Percentiles rank a stretch among this genome's conserved stretches.
Evolutionary conservation across 1,284 basidiomycete genomes (phyloP).

Genomic region (Ceratobasidium sp.): DNA sequence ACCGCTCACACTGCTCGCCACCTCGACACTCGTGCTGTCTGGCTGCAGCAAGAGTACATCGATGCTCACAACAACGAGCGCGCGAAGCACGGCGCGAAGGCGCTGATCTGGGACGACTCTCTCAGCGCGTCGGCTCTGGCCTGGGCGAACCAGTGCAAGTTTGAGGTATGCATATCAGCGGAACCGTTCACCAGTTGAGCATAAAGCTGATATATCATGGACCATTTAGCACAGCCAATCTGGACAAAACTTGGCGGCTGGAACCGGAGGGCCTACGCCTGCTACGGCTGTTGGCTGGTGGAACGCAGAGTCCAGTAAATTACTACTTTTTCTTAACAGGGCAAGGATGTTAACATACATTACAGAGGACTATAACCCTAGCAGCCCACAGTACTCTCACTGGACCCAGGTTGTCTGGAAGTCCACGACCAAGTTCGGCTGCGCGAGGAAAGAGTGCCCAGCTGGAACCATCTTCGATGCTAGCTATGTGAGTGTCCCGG

Average conservation of each 20-base stretch:
- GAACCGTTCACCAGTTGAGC: too few species aligned
- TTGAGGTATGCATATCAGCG: slow-evolving; percentile 63
- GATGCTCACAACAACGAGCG: slow-evolving; percentile 61
- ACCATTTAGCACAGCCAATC: slow-evolving; percentile 54
- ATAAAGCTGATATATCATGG: too few species aligned
- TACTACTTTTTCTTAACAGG: not conserved
- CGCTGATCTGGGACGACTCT: slow-evolving; percentile 60
- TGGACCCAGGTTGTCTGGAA: slow-evolving; percentile 71
- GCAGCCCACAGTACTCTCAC: slow-evolving; percentile 52
- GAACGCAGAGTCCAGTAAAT: slow-evolving; percentile 61
- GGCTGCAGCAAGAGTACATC: slow-evolving; percentile 28
- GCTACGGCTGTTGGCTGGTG: slow-evolving; percentile 61
- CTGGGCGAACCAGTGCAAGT: slow-evolving; percentile 64
- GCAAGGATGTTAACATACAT: not conserved
- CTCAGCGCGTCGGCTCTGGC: slow-evolving; percentile 59
- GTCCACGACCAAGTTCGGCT: slow-evolving; percentile 64
- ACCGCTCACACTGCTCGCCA: not conserved
- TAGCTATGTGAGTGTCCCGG: not conserved
- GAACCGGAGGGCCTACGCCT: slow-evolving; percentile 61
- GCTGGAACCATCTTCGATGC: slow-evolving; percentile 20
- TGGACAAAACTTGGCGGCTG: slow-evolving; percentile 68
- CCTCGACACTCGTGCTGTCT: not conserved
- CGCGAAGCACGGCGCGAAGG: slow-evolving; percentile 56
- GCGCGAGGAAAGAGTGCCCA: slow-evolving; percentile 59
- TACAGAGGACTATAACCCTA: slow-evolving; percentile 52